These are phyloP conservation scores for Penium margaritaceum DNA, from an alignment of 139 green algal species.

Conservation along the genomic window DNA sequence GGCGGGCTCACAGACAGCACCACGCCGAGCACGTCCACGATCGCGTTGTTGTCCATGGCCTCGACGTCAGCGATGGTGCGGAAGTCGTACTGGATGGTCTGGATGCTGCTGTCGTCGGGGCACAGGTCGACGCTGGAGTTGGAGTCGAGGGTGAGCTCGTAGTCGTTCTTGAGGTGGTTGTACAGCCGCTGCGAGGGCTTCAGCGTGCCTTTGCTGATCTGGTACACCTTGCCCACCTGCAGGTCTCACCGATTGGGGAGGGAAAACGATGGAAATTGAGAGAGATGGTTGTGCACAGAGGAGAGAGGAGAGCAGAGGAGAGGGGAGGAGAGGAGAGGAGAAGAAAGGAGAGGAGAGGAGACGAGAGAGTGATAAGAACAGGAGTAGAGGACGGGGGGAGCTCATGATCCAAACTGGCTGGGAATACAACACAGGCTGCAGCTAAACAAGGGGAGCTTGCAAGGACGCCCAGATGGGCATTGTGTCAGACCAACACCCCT, in stretches of 20 bases:
- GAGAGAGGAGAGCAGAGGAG: too few relatives aligned
- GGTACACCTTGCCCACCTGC: conserved; percentile 65
- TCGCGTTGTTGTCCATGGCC: conserved; percentile 50
- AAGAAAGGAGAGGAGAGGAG: too few relatives aligned
- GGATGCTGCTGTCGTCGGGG: conserved; percentile 35
- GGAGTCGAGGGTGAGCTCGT: conserved; percentile 83
- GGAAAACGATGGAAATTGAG: too few relatives aligned
- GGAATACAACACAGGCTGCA: too few relatives aligned
- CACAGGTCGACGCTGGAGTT: conserved; percentile 43
- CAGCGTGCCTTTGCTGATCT: conserved; percentile 74
- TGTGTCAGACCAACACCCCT: neutral
- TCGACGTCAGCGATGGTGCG: conserved; percentile 68
- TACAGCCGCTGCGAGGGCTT: conserved; percentile 57
- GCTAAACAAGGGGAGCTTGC: too few relatives aligned
- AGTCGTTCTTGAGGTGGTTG: conserved; percentile 77
- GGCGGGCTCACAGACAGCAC: conserved; percentile 61
- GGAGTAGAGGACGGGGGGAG: too few relatives aligned
- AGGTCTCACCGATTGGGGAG: too few relatives aligned
- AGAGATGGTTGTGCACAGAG: too few relatives aligned
- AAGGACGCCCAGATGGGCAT: too few relatives aligned
- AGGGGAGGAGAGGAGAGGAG: too few relatives aligned
- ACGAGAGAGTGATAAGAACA: too few relatives aligned
- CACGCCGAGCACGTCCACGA: conserved; percentile 83
- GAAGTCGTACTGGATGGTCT: conserved; percentile 26
- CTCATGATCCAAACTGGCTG: too few relatives aligned